Base-by-base conservation (phyloP, 768 basidiomycete species). In the Auricularia sp. region DNA sequence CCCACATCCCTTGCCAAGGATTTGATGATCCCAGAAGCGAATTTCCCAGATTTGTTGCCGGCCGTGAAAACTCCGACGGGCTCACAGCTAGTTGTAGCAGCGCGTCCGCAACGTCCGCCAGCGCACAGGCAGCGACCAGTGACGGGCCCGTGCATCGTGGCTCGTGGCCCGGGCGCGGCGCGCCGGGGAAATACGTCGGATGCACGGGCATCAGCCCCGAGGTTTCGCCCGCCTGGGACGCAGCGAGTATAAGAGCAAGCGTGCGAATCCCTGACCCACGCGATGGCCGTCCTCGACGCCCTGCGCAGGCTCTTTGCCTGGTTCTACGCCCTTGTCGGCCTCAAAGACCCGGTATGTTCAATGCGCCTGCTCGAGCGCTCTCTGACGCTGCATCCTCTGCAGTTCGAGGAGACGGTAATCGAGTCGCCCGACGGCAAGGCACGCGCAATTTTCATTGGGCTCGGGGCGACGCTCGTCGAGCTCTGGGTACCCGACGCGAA, bases 381-480 rank as follows among this genome's bases (percentile, higher is more conserved):
- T 42, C 8, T 8, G 8, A 33, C 18, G 56, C 56, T 23, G 11
- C 4, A 12, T 29, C 29, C 29, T 29, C 21, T 83, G 81, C 80
- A 81, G 0, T 83, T 84, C 70, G 78, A 83, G 63, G 66, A 78
- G 16, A 80, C 78, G 1, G 78, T 77, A 35, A 70, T 85, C 61
- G 73, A 74, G 7, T 78, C 83, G 1, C 81, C 81, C 0, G 83
- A 85, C 69, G 80, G 79, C 7, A 83, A 82, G 23, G 77, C 83
- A 65, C 79, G 77, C 6, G 84, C 84, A 16, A 84, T 80, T 61
- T 84, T 85, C 66, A 81, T 85, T 10, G 79, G 80, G 3, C 76
- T 83, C 64, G 84, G 85, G 3, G 80, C 84, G 34, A 84, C 82
- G 1, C 67, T 84, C 69, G 83, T 81, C 3, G 79, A 84, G 66